Percentiles rank a stretch among this genome's conserved stretches.
Evolutionary conservation across 2,329 filamentous ascomycete species (phyloP).

Genomic region (Fusarium palustre): DNA sequence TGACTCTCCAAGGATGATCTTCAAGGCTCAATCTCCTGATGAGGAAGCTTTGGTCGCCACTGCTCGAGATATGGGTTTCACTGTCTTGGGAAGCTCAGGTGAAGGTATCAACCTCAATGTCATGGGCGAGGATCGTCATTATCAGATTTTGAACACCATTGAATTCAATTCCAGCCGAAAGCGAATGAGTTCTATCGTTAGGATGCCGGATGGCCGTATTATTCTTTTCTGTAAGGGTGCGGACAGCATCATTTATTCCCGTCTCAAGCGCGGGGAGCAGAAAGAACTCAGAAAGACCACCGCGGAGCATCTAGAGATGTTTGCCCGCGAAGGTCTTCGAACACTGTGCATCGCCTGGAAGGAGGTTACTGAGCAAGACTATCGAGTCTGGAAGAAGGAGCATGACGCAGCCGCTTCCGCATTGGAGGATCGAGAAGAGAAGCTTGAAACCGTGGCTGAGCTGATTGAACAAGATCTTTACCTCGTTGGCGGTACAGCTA

Average conservation of each 20-base stretch:
- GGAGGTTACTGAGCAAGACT: conserved; percentile 84
- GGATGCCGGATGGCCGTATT: conserved; percentile 92
- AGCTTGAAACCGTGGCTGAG: conserved; percentile 89
- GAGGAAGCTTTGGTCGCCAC: conserved; percentile 95
- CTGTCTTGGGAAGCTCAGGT: conserved; percentile 81
- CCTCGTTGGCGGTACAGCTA: conserved; percentile 92
- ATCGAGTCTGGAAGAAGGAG: conserved; percentile 85
- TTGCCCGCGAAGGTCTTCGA: conserved; percentile 92
- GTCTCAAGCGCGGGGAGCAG: conserved; percentile 87
- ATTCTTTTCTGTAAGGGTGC: conserved; percentile 97
- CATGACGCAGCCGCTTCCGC: conserved; percentile 89
- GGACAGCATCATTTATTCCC: conserved; percentile 96
- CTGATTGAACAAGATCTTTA: conserved; percentile 90
- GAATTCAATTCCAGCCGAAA: conserved; percentile 98
- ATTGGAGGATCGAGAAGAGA: conserved; percentile 88
- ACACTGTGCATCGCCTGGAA: conserved; percentile 93
- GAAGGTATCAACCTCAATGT: conserved; percentile 89
- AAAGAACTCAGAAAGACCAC: conserved; percentile 83
- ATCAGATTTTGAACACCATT: conserved; percentile 90
- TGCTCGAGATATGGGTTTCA: conserved; percentile 94
- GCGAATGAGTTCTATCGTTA: conserved; percentile 96
- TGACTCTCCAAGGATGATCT: conserved; percentile 90
- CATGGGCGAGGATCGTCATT: conserved; percentile 85
- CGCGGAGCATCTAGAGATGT: conserved; percentile 95
- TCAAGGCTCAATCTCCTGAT: conserved; percentile 97